Conservation (phyloP, 306 rosid species). For the Potentilla sterilis region DNA sequence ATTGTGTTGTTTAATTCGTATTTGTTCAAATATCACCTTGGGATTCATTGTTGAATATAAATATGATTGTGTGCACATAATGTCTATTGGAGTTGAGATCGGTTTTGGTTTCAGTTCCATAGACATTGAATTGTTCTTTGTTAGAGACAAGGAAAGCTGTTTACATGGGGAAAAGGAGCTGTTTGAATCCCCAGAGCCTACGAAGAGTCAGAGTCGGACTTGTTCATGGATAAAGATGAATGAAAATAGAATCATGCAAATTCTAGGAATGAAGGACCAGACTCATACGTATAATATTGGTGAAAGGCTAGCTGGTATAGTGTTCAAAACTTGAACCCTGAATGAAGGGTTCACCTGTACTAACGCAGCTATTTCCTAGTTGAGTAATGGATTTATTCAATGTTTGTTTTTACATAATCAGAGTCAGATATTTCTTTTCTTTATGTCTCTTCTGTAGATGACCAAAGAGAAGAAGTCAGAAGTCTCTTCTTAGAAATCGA, state of each 20-base stretch:
- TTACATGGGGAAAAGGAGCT: not conserved
- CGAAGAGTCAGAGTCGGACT: not conserved
- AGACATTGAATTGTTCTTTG: not conserved
- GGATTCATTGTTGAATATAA: not conserved
- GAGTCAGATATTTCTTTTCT: not conserved
- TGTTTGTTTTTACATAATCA: not conserved
- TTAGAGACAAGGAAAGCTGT: not conserved
- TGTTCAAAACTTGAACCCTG: not conserved
- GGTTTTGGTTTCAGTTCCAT: not conserved
- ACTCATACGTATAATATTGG: not conserved
- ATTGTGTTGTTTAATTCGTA: not conserved
- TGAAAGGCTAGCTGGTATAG: not conserved
- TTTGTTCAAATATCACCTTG: not conserved
- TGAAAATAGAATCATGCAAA: not conserved
- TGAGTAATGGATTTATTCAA: not conserved
- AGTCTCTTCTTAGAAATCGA: not conserved
- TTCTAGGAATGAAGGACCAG: not conserved
- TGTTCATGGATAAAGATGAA: slow-evolving; percentile 9
- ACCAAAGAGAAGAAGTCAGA: not conserved
- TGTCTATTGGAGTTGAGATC: not conserved
- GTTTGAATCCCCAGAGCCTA: not conserved
- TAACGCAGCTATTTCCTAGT: not conserved
- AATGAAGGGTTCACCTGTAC: not conserved
- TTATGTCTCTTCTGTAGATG: not conserved
- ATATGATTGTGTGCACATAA: not conserved